Evolutionary conservation across 306 rosid genomes (phyloP), one percentile per base, ranked within the genome.

Genomic region (Gynostemma pentaphyllum): DNA sequence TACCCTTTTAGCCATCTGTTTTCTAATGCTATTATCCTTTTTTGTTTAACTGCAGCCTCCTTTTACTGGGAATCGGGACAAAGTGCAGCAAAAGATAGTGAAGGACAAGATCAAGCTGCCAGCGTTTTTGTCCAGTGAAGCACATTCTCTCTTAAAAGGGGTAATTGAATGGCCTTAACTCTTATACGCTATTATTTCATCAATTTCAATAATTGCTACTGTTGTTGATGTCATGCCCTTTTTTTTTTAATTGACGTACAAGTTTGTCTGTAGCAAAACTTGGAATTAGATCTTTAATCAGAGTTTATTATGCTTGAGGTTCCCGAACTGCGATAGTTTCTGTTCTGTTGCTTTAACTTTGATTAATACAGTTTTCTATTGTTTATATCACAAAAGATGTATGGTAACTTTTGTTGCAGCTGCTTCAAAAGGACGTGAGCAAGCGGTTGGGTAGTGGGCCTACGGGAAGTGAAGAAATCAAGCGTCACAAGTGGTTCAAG

Each of bases 51-150:
- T 82, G 83, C 83, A 91, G 98, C 96, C 98, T 12, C 98, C 98
- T 28, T 91, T 82, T 63, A 77, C 81, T 73, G 96, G 98, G 68
- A 91, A 81, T 73, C 84, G 95, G 37, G 79, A 78, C 62, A 91
- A 80, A 71, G 81, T 88, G 56, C 98, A 91, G 79, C 89, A 80
- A 73, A 91, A 81, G 90, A 83, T 91, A 70, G 82, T 91, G 7
- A 91, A 83, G 78, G 98, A 91, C 62, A 91, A 82, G 84, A 76
- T 91, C 54, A 91, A 91, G 86, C 70, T 91, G 81, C 98, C 98
- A 3, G 75, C 86, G 50, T 91, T 64, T 82, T 78, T 91, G 78
- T 72, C 98, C 23, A 91, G 92, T 51, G 98, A 91, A 72, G 96
- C 96, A 15, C 98, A 91, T 77, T 79, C 96, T 56, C 79, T 91